These are phyloP conservation scores for Fraxinus floribunda DNA, from an alignment of 305 asterid genomes.

Conservation along the genomic window DNA sequence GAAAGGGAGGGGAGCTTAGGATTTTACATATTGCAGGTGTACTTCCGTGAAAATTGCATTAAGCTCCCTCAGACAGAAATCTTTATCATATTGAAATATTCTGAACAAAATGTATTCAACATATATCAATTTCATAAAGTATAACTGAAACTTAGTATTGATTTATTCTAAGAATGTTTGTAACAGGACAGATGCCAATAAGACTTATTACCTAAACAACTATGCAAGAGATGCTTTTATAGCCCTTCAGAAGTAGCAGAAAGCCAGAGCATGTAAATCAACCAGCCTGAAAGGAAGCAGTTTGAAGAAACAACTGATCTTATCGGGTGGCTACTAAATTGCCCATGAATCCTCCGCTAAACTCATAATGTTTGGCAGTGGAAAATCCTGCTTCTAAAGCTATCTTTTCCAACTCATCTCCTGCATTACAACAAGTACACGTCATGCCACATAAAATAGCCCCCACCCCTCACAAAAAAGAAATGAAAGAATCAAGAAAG, in stretches of 20 bases:
- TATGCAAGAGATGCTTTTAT: neutral
- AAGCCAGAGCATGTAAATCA: neutral
- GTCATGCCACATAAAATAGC: neutral
- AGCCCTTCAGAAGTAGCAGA: neutral
- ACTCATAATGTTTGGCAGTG: neutral
- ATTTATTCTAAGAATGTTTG: neutral
- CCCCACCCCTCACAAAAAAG: neutral
- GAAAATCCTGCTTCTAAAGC: neutral
- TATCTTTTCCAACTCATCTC: neutral
- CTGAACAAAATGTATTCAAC: neutral
- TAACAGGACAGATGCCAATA: neutral
- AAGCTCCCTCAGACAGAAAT: neutral
- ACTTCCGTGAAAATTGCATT: neutral
- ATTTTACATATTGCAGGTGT: neutral
- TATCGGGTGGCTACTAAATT: neutral
- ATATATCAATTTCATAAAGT: neutral
- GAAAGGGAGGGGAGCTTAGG: neutral
- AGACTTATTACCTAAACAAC: neutral
- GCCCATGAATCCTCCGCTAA: neutral
- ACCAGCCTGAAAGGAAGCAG: neutral
- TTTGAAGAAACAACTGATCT: neutral
- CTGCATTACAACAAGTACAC: neutral
- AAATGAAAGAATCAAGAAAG: neutral
- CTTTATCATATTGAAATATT: neutral
- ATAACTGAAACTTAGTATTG: neutral